phyloP scores from a whole-genome alignment of 1,139 yeast genomes.

The Citeromyces hawaiiensis region DNA sequence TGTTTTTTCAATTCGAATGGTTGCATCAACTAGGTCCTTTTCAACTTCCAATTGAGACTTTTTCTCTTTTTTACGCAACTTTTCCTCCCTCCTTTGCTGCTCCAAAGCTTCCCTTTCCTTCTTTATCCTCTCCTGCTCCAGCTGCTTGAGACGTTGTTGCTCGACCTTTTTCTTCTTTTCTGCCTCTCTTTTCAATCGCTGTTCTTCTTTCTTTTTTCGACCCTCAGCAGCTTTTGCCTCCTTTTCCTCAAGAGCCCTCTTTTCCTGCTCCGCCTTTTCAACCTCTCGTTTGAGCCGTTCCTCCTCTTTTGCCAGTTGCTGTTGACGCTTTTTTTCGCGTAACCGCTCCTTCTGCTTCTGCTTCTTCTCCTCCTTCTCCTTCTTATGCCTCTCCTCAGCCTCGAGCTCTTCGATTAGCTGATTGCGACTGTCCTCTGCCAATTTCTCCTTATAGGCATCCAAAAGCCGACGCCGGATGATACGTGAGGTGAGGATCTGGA shows the following conservation, averaged over 20 bases:
- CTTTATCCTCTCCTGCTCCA: slow-evolving; percentile 22
- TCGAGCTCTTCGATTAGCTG: slow-evolving; percentile 68
- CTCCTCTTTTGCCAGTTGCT: slow-evolving; percentile 64
- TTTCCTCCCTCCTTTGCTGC: slow-evolving; percentile 16
- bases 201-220: slow-evolving; percentile 38
- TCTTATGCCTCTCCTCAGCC: slow-evolving; percentile 57
- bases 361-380: slow-evolving; percentile 62
- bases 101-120: slow-evolving; percentile 17
- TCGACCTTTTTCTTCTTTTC: slow-evolving; percentile 34
- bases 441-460: slow-evolving; percentile 59
- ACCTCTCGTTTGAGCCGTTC: slow-evolving; percentile 50
- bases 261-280: slow-evolving; percentile 47
- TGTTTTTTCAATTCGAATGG: not conserved
- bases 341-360: slow-evolving; percentile 63
- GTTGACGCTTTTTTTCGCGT: slow-evolving; percentile 62
- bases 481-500: slow-evolving; percentile 65
- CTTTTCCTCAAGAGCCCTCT: slow-evolving; percentile 37
- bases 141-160: slow-evolving; percentile 27
- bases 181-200: slow-evolving; percentile 23
- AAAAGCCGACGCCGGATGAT: slow-evolving; percentile 61
- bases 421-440: slow-evolving; percentile 62
- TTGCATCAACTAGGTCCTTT: slow-evolving; percentile 9
- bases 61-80: slow-evolving; percentile 10
- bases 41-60: slow-evolving; percentile 5
- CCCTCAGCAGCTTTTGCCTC: slow-evolving; percentile 41